phyloP scores from a whole-genome alignment of 371 early-diverging fungal genomes.

The Smittium culicis region DNA sequence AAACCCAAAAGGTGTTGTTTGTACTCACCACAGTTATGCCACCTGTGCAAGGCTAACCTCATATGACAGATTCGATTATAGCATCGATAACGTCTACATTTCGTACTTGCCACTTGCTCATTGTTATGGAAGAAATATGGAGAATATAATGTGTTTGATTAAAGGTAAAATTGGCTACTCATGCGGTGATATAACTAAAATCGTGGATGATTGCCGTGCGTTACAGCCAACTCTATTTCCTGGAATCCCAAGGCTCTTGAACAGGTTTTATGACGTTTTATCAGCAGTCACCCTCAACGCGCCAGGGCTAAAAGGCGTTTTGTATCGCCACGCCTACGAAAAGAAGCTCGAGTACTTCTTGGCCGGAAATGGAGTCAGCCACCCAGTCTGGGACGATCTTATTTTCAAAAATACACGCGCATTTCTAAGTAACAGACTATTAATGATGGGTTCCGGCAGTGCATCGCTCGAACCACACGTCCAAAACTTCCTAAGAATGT shows the following conservation, averaged over 20 bases:
- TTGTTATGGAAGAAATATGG: slow-evolving; percentile 65
- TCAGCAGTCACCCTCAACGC: slow-evolving; percentile 47
- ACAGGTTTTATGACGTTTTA: slow-evolving; percentile 71
- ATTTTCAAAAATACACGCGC: slow-evolving; percentile 76
- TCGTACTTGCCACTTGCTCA: slow-evolving; percentile 79
- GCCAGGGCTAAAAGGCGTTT: slow-evolving; percentile 40
- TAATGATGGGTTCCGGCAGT: slow-evolving; percentile 57
- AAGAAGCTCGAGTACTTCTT: slow-evolving; percentile 43
- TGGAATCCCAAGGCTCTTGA: slow-evolving; percentile 80
- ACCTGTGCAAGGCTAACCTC: slow-evolving; percentile 17
- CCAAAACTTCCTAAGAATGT: slow-evolving; percentile 71
- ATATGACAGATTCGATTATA: neutral
- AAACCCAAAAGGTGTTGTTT: slow-evolving; percentile 41
- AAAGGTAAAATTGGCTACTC: slow-evolving; percentile 64
- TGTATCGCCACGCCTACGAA: slow-evolving; percentile 50
- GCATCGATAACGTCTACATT: slow-evolving; percentile 25
- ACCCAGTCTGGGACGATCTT: slow-evolving; percentile 75
- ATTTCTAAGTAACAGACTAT: slow-evolving; percentile 80
- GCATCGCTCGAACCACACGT: slow-evolving; percentile 82
- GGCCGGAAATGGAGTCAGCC: slow-evolving; percentile 42
- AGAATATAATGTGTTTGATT: slow-evolving; percentile 31
- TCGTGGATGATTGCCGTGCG: slow-evolving; percentile 67
- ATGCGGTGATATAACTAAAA: slow-evolving; percentile 56
- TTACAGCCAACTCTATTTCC: slow-evolving; percentile 72
- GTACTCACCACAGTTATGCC: slow-evolving; percentile 30